Evolutionary conservation across 805 yeast genomes (phyloP).

Genomic region (Pichia cabralensis): DNA sequence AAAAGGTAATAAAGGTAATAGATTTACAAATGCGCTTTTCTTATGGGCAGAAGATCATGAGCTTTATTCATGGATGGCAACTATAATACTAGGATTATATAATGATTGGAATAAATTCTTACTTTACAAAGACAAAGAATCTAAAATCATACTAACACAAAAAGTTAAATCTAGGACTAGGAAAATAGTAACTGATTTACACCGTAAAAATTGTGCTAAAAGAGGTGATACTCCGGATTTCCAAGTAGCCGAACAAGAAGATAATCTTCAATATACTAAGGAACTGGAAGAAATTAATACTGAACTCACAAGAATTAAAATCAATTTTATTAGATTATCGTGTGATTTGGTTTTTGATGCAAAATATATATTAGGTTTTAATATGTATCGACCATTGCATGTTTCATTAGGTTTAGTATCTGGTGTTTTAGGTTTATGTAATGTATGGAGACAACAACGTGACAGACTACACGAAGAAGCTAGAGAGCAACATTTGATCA

Average conservation of each 20-base stretch:
- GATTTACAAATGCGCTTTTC: constrained; percentile 29
- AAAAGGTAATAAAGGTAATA: constrained; percentile 24
- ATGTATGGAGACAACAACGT: constrained; percentile 22
- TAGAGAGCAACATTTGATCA: no score
- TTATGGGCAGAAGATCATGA: constrained; percentile 38
- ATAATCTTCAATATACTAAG: neutral
- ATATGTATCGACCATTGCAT: constrained; percentile 22
- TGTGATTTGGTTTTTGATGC: constrained; percentile 42
- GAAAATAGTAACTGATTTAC: constrained; percentile 13
- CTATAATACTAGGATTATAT: constrained; percentile 47
- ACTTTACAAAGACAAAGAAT: constrained; percentile 36
- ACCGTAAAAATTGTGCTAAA: constrained; percentile 1
- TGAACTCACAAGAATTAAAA: constrained; percentile 23
- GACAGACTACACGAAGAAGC: constrained; percentile 13
- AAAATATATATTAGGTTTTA: constrained; percentile 34
- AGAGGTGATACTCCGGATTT: constrained; percentile 1
- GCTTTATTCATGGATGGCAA: constrained; percentile 59
- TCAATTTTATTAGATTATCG: constrained; percentile 32
- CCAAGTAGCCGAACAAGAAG: constrained; percentile 1
- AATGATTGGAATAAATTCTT: constrained; percentile 37
- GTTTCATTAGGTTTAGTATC: constrained; percentile 25
- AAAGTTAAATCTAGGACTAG: constrained; percentile 51
- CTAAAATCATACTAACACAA: constrained; percentile 44
- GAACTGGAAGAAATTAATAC: constrained; percentile 15
- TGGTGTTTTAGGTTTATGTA: constrained; percentile 23